These are phyloP conservation scores for Ballota nigra DNA, from an alignment of 257 asterid species.

Conservation along the genomic window DNA sequence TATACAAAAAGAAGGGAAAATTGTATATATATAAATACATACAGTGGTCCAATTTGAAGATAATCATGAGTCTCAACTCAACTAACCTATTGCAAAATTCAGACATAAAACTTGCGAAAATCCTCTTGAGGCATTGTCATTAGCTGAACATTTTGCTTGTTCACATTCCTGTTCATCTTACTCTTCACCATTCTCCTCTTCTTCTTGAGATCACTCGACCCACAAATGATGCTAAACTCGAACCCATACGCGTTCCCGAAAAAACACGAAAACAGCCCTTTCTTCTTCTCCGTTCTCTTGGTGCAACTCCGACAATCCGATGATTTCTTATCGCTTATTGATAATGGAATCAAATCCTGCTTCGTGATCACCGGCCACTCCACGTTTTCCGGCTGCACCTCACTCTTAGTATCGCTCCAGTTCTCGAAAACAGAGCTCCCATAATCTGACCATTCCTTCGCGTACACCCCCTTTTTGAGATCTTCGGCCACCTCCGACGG, in stretches of 20 bases:
- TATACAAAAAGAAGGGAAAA: neutral
- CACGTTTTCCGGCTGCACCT: neutral
- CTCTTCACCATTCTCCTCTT: conserved; percentile 27
- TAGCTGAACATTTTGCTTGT: conserved; percentile 28
- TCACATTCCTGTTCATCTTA: conserved; percentile 8
- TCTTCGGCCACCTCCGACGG: conserved; percentile 60
- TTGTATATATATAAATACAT: neutral
- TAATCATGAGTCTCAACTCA: neutral
- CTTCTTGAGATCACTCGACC: conserved; percentile 27
- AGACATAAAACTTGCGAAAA: conserved; percentile 25
- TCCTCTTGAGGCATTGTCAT: conserved; percentile 26
- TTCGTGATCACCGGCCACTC: conserved; percentile 11
- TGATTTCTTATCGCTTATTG: conserved; percentile 2
- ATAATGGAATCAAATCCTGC: conserved; percentile 30
- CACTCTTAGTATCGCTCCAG: conserved; percentile 38
- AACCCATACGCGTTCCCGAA: conserved; percentile 54
- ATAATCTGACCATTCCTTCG: conserved; percentile 32
- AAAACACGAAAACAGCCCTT: conserved; percentile 62
- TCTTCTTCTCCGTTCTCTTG: conserved; percentile 28
- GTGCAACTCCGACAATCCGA: neutral
- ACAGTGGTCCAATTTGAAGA: neutral
- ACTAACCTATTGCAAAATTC: conserved; percentile 7
- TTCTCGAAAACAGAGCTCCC: conserved; percentile 71
- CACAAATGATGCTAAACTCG: conserved; percentile 57
- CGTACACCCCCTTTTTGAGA: conserved; percentile 45